Conservation (phyloP, 2,329 filamentous ascomycete genomes). For the Ilyonectria mors-panacis region DNA sequence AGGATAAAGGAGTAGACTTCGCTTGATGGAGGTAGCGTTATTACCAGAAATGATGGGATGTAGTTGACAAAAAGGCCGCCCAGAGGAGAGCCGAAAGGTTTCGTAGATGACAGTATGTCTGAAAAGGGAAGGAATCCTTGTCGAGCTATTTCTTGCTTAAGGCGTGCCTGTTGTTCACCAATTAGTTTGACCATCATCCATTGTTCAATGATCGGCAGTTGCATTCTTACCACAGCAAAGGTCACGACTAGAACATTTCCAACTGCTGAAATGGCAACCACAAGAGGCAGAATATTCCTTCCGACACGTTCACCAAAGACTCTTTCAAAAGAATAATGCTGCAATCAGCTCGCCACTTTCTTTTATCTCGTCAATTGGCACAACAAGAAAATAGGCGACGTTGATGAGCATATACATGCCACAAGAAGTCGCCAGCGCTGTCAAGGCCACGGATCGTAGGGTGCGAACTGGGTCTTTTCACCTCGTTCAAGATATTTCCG, state of each 20-base stretch:
- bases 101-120: conserved; percentile 64
- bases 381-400: conserved; percentile 72
- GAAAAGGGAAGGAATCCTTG: conserved; percentile 78
- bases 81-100: conserved; percentile 76
- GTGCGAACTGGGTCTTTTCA: conserved; percentile 78
- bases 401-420: conserved; percentile 77
- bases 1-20: conserved; percentile 81
- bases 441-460: conserved; percentile 72
- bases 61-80: conserved; percentile 79
- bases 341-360: conserved; percentile 77
- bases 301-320: conserved; percentile 73
- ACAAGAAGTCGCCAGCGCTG: conserved; percentile 73
- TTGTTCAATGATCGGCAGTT: conserved; percentile 57
- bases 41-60: conserved; percentile 77
- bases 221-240: conserved; percentile 61
- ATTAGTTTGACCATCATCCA: conserved; percentile 29
- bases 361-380: conserved; percentile 77
- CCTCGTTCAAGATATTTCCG: conserved; percentile 75
- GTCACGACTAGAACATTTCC: conserved; percentile 82
- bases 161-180: conserved; percentile 65
- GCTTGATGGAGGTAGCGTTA: conserved; percentile 73
- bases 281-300: conserved; percentile 70
- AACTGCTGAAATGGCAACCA: conserved; percentile 76
- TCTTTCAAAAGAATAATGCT: conserved; percentile 75
- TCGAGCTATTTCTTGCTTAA: conserved; percentile 78